Conservation (phyloP, 805 yeast genomes). For the Saccharomycopsis schoenii region DNA sequence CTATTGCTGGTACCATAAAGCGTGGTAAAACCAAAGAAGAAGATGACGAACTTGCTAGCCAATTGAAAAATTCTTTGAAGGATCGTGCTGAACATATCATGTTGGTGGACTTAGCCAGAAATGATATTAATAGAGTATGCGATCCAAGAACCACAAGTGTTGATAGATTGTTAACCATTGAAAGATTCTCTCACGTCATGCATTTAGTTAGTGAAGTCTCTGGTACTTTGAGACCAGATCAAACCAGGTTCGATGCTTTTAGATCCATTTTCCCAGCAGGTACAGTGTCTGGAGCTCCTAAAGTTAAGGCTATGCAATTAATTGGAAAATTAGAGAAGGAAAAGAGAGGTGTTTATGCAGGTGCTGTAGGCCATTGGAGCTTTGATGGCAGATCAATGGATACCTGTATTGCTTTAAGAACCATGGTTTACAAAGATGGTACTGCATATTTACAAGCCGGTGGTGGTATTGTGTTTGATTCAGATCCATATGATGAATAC, state of each 20-base stretch:
- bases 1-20: slow-evolving; percentile 93
- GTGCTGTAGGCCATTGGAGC: slow-evolving; percentile 98
- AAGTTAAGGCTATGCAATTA: slow-evolving; percentile 92
- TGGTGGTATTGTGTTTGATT: slow-evolving; percentile 94
- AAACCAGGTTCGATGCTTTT: slow-evolving; percentile 92
- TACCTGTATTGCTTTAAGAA: slow-evolving; percentile 94
- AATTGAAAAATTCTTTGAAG: slow-evolving; percentile 65
- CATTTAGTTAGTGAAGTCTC: slow-evolving; percentile 92
- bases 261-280: slow-evolving; percentile 99
- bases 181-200: slow-evolving; percentile 94
- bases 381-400: slow-evolving; percentile 93
- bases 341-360: slow-evolving; percentile 94
- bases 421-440: slow-evolving; percentile 91
- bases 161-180: slow-evolving; percentile 80
- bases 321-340: slow-evolving; percentile 85
- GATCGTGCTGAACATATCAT: slow-evolving; percentile 98
- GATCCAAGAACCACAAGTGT: slow-evolving; percentile 76
- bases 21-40: slow-evolving; percentile 89
- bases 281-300: slow-evolving; percentile 97
- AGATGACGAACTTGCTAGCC: slow-evolving; percentile 74
- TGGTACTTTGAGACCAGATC: slow-evolving; percentile 75
- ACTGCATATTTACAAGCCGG: slow-evolving; percentile 95
- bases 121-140: slow-evolving; percentile 93
- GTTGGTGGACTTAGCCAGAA: slow-evolving; percentile 96
- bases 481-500: slow-evolving; percentile 92